Base-by-base conservation (phyloP, 306 rosid genomes). In the Datisca glomerata region DNA sequence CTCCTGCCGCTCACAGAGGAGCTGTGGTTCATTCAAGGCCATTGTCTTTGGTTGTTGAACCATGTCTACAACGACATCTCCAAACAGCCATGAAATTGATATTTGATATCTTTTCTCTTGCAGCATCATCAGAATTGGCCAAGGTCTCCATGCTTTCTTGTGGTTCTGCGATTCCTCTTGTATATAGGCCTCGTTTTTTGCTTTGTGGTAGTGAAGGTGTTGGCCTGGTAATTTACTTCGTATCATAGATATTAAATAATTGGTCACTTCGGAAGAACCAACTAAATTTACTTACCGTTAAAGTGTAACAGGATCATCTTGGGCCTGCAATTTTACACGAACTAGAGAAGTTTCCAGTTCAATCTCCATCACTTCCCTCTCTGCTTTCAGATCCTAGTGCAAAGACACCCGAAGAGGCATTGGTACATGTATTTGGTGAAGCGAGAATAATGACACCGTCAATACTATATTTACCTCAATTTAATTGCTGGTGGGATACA, bases 231-330 rank as follows among this genome's bases (percentile, higher is more conserved):
- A 74, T 69, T 74, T 36, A 56, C 73, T 61, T 61, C 68, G 52
- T 67, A 55, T 72, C 67, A 28, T 72, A 51, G 28, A 21, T 22
- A 64, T 41, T 45, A 51, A 34, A 41, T 55, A 23, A 47, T 39
- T 43, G 28, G 49, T 54, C 28, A 29, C 48, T 51, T 43, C 55
- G 59, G 21, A 18, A 57, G 48, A 57, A 48, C 46, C 76, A 52
- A 59, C 79, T 77, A 75, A 80, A 76, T 79, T 53, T 76, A 89
- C 95, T 89, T 80, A 77, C 98, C 77, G 76, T 68, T 77, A 79
- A 83, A 89, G 95, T 80, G 73, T 89, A 64, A 75, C 98, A 89
- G 98, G 98, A 89, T 73, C 98, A 89, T 73, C 76, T 89, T 70
- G 98, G 98, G 54, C 98, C 93, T 53, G 98, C 98, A 23, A 70